A percentile compares a stretch with the other conserved stretches of the same genome.
Conservation (phyloP, 2,329 filamentous ascomycete species). For the Penicillium sp. region DNA sequence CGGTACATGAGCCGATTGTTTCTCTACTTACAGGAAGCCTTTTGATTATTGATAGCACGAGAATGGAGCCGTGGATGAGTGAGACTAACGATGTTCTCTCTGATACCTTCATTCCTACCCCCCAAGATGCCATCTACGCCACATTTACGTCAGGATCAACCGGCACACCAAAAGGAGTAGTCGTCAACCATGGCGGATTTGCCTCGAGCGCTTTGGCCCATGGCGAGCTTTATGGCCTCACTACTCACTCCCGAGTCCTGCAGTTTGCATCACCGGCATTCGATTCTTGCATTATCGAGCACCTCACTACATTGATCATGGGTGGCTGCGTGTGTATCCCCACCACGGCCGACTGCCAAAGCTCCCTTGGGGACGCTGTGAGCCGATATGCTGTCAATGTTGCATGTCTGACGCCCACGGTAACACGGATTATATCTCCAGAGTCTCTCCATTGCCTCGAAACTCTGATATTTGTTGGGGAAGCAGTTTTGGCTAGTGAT, state of each 20-base stretch:
- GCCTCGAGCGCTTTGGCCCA: slow-evolving; percentile 1
- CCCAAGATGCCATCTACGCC: slow-evolving; percentile 52
- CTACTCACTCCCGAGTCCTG: slow-evolving; percentile 8
- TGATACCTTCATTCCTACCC: background rate
- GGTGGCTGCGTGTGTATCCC: slow-evolving; percentile 25
- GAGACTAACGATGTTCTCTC: too few relatives aligned
- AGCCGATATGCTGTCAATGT: slow-evolving; percentile 37
- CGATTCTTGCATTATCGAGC: slow-evolving; percentile 11
- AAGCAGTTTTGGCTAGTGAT: slow-evolving; percentile 25
- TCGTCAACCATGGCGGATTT: slow-evolving; percentile 9
- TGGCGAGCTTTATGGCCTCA: slow-evolving; percentile 15
- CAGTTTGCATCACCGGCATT: slow-evolving; percentile 12
- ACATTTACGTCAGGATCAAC: slow-evolving; percentile 59
- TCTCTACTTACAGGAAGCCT: background rate
- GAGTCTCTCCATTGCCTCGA: background rate
- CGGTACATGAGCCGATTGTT: background rate
- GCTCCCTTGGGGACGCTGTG: slow-evolving; percentile 52
- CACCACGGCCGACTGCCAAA: slow-evolving; percentile 10
- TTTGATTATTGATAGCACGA: background rate
- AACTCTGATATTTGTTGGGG: slow-evolving; percentile 31
- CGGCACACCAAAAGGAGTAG: slow-evolving; percentile 7
- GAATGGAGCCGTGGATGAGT: background rate
- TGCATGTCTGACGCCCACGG: background rate
- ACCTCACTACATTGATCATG: slow-evolving; percentile 16
- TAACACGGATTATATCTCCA: background rate